These are phyloP conservation scores for Grifola frondosa DNA, from an alignment of 1,284 basidiomycete genomes.

Conservation along the genomic window DNA sequence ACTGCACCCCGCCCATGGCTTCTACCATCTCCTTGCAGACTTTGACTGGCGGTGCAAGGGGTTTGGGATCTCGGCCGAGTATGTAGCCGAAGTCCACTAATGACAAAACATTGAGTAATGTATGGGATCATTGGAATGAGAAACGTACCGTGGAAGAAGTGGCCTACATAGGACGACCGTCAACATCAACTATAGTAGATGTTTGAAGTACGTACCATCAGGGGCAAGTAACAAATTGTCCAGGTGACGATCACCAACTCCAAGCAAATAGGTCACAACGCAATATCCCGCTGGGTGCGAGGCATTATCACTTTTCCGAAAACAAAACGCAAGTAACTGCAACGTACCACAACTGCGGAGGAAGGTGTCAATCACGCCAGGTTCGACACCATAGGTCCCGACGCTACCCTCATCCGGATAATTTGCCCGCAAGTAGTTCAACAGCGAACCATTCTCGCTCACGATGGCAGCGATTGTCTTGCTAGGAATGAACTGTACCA, in stretches of 20 bases:
- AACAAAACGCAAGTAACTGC: no score
- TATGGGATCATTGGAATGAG: not conserved
- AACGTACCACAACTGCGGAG: constrained; percentile 92
- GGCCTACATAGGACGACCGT: constrained; percentile 52
- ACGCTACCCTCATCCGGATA: constrained; percentile 91
- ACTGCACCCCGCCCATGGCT: constrained; percentile 95
- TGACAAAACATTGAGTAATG: constrained; percentile 13
- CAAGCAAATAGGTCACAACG: constrained; percentile 94
- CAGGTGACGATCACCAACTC: constrained; percentile 96
- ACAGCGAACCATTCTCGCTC: constrained; percentile 87
- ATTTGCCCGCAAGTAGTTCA: constrained; percentile 85
- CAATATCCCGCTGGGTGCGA: constrained; percentile 85
- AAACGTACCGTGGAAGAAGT: constrained; percentile 80
- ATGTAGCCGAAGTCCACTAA: constrained; percentile 99
- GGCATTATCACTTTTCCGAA: no score
- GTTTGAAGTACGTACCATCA: constrained; percentile 65
- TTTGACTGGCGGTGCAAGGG: constrained; percentile 97
- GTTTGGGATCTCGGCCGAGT: constrained; percentile 95
- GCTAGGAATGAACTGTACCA: constrained; percentile 95
- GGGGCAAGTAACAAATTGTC: constrained; percentile 94
- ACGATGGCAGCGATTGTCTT: constrained; percentile 94
- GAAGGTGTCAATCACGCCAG: constrained; percentile 93
- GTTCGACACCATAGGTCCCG: constrained; percentile 90
- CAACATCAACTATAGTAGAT: constrained; percentile 26
- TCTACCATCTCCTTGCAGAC: constrained; percentile 99